phyloP scores from a whole-genome alignment of 768 basidiomycete species.

The Phlegmacium glaucopus region DNA sequence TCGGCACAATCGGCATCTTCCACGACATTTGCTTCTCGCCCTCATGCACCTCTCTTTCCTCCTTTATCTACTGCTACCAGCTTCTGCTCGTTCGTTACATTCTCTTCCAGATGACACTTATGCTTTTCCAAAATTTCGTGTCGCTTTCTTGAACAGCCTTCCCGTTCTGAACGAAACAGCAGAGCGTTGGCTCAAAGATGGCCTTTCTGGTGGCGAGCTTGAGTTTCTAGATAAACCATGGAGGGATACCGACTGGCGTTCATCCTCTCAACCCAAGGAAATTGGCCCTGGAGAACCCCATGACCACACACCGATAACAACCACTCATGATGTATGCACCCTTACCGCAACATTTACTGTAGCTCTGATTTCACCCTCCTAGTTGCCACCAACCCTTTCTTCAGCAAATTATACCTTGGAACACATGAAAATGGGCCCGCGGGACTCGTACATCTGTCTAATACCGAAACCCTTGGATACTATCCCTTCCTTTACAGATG shows the following conservation, averaged over 20 bases:
- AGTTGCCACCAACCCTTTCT: conserved; percentile 1
- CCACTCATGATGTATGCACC: conserved; percentile 34
- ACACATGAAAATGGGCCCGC: conserved; percentile 69
- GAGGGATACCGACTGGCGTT: conserved; percentile 38
- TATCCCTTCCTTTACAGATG: conserved; percentile 37
- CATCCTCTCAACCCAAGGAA: conserved; percentile 44
- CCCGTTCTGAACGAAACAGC: conserved; percentile 74
- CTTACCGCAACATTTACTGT: conserved; percentile 9
- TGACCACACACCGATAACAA: conserved; percentile 24
- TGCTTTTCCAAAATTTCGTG: conserved; percentile 80
- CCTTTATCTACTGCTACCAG: conserved; percentile 24
- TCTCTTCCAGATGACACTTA: conserved; percentile 77
- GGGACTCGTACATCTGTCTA: conserved; percentile 72
- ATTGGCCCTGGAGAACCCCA: conserved; percentile 52
- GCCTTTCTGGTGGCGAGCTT: conserved; percentile 68
- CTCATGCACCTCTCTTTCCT: conserved; percentile 14
- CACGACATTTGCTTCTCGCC: conserved; percentile 2
- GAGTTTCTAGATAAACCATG: conserved; percentile 75
- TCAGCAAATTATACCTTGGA: conserved; percentile 54
- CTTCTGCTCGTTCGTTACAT: conserved; percentile 49
- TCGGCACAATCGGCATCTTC: conserved; percentile 19
- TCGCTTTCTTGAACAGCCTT: conserved; percentile 76
- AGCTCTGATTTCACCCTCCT: conserved; percentile 4
- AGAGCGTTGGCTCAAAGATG: conserved; percentile 67
- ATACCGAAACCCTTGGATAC: conserved; percentile 64